A percentile compares a stretch with the other conserved stretches of the same genome.
Evolutionary conservation across 345 rosid genomes (phyloP).

Genomic region (Bruguiera sexangula): DNA sequence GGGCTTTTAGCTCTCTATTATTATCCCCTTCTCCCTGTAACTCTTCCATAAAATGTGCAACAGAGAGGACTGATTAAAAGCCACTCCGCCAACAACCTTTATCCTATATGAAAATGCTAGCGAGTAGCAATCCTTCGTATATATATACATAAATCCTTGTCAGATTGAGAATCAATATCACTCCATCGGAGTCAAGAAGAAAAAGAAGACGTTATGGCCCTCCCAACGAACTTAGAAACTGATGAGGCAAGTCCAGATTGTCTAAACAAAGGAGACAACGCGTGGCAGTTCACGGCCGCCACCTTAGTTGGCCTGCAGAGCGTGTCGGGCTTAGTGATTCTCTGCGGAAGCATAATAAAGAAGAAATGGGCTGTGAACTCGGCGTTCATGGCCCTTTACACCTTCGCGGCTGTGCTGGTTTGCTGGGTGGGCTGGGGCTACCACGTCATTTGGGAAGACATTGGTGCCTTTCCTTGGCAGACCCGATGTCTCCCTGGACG

Average conservation of each 20-base stretch:
- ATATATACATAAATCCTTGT: too few relatives aligned
- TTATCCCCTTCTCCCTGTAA: too few relatives aligned
- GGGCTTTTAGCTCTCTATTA: too few relatives aligned
- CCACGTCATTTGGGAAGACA: slow-evolving; percentile 43
- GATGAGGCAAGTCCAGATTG: slow-evolving; percentile 43
- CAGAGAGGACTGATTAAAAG: neutral
- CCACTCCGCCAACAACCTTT: neutral
- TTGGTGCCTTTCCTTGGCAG: slow-evolving; percentile 39
- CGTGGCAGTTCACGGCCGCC: slow-evolving; percentile 67
- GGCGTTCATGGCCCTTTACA: slow-evolving; percentile 72
- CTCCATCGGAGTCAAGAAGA: too few relatives aligned
- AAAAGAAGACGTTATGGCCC: neutral
- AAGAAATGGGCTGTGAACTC: slow-evolving; percentile 81
- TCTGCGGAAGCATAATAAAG: slow-evolving; percentile 63
- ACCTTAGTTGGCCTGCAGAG: slow-evolving; percentile 67
- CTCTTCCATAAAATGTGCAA: too few relatives aligned
- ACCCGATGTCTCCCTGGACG: slow-evolving; percentile 43
- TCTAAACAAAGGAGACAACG: slow-evolving; percentile 71
- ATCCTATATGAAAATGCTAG: neutral
- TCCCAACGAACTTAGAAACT: slow-evolving; percentile 34
- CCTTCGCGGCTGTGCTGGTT: slow-evolving; percentile 56
- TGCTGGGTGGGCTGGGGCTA: slow-evolving; percentile 78
- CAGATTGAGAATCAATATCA: too few relatives aligned
- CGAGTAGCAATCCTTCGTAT: neutral
- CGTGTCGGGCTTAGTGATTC: slow-evolving; percentile 62